Base-by-base conservation (phyloP, 768 basidiomycete species). In the Russula griseocarnosa region DNA sequence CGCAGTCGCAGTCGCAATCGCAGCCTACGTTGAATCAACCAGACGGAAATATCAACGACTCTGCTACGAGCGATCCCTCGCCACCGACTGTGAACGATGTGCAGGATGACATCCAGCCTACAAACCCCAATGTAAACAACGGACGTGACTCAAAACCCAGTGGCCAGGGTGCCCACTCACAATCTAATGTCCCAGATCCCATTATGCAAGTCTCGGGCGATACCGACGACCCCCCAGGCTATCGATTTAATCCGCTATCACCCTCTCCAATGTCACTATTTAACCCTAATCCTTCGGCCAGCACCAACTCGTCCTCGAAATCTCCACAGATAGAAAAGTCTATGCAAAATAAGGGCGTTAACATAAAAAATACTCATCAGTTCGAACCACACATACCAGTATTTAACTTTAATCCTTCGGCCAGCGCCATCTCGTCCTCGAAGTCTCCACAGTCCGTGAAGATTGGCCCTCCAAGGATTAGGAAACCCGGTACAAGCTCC, bases 1-100 rank as follows among this genome's bases (percentile, higher is more conserved):
- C 67, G 38, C 67, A 68, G 10, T 55, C 67, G 32, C 67, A 68
- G 9, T 30, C 60, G 8, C 67, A 54, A 38, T 56, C 30, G 36
- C 42, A 38, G 16, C 9, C 18, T 22, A 10, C 34, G 5, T 30
- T 34, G 18, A 46, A 40, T 8, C 46, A 6, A 20, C n/a, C 64
- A n/a, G 38, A 34, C 11, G 22, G 38, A 8, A 26, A 44, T 9
- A 16, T 20, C 40, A 30, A 36, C 22, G 3, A 32, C 34, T 0
- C 51, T 22, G 11, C n/a, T 58, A 26, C 32, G 20, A 46, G 18
- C 38, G 57, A 18, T 20, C 51, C 56, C 22, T 22, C 34, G 30
- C 42, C 16, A 18, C 18, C 42, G 20, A 22, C 44, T n/a, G 22
- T 22, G 24, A 46, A 38, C 26, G 63, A 54, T 40, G 26, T 20